A percentile compares a stretch with the other conserved stretches of the same genome.
Conservation (phyloP, 1,284 basidiomycete species). For the Ceratorhiza oryzae-sativae region DNA sequence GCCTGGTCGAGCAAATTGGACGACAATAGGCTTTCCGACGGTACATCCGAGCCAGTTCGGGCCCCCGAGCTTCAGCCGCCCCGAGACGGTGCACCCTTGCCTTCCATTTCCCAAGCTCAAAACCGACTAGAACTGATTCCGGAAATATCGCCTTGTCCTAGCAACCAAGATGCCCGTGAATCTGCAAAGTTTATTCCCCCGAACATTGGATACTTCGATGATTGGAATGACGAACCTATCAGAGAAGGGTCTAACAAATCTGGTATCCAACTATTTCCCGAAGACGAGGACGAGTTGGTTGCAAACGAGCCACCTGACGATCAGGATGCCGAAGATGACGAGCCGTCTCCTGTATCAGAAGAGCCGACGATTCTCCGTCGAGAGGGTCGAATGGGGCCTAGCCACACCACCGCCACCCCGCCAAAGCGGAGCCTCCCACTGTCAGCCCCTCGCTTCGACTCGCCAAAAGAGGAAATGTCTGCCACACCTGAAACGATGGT, state of each 20-base stretch:
- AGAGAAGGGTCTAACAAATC: background rate
- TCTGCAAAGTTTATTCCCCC: background rate
- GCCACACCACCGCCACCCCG: background rate
- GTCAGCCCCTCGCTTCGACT: background rate
- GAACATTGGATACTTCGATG: background rate
- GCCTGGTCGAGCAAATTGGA: background rate
- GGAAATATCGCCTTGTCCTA: background rate
- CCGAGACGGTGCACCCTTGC: background rate
- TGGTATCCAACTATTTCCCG: background rate
- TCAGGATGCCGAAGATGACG: background rate
- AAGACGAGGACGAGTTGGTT: conserved; percentile 11
- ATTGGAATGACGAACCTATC: conserved; percentile 2
- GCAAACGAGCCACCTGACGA: conserved; percentile 8
- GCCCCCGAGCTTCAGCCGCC: background rate
- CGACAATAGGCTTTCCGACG: background rate
- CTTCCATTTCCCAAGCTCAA: background rate
- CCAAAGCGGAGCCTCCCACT: background rate
- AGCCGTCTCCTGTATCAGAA: background rate
- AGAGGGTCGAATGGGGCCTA: background rate
- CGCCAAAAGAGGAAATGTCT: background rate
- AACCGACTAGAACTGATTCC: background rate
- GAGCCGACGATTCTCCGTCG: background rate
- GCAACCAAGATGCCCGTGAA: background rate
- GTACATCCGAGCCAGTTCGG: background rate
- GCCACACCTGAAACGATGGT: background rate